Conservation (phyloP, 345 rosid genomes). For the Syzygium grande region DNA sequence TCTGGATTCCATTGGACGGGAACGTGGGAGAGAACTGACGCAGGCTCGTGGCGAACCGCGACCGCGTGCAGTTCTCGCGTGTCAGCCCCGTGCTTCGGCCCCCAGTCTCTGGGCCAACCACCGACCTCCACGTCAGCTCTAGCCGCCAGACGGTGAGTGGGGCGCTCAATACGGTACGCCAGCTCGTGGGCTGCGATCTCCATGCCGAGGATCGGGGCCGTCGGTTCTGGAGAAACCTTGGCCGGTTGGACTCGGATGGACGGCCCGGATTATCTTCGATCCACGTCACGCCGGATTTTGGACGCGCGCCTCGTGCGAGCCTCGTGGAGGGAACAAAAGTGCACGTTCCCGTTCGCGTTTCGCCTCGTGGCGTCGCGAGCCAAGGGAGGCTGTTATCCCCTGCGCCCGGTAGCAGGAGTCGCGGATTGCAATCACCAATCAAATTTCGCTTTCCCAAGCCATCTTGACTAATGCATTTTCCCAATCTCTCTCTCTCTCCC, state of each 20-base stretch:
- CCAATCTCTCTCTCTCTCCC: too few relatives aligned
- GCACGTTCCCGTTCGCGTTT: background rate
- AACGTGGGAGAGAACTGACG: background rate
- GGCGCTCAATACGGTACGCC: background rate
- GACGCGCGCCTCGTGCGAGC: background rate
- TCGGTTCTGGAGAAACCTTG: background rate
- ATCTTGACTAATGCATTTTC: background rate
- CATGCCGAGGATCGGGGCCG: background rate
- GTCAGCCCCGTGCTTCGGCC: slow-evolving; percentile 2
- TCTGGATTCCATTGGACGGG: background rate
- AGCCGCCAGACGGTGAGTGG: background rate
- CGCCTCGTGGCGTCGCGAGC: background rate
- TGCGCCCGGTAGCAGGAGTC: background rate
- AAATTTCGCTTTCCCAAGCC: background rate
- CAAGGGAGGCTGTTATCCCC: background rate
- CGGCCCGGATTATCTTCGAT: background rate
- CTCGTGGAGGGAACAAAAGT: background rate
- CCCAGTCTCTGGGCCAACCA: background rate
- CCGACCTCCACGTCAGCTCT: background rate
- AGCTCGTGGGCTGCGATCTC: background rate
- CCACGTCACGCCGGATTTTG: background rate
- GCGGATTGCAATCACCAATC: background rate
- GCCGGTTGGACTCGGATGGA: background rate
- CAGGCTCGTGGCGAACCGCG: background rate
- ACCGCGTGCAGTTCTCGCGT: background rate